Conservation (phyloP, 2,329 filamentous ascomycete genomes). For the Pseudopithomyces chartarum region DNA sequence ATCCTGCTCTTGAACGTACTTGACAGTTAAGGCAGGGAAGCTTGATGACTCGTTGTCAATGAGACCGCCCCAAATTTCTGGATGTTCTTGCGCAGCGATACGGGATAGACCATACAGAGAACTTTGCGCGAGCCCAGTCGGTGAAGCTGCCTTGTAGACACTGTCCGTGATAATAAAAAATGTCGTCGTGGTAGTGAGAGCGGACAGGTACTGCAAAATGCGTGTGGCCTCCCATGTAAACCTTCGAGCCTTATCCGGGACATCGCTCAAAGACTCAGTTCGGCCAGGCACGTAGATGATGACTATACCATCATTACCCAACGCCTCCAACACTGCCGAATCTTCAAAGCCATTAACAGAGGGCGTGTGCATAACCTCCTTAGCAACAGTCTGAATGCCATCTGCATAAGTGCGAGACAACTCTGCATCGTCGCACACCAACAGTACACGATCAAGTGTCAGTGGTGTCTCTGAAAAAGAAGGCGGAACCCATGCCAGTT, state of each 20-base stretch:
- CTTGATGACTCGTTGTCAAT: slow-evolving; percentile 39
- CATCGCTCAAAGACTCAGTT: slow-evolving; percentile 8
- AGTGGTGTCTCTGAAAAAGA: slow-evolving; percentile 38
- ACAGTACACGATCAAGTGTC: slow-evolving; percentile 24
- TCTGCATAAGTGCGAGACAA: slow-evolving; percentile 20
- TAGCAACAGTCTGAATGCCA: slow-evolving; percentile 15
- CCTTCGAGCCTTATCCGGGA: slow-evolving; percentile 17
- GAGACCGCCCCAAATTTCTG: slow-evolving; percentile 47
- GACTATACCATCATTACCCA: slow-evolving; percentile 12
- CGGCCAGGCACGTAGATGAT: slow-evolving; percentile 23
- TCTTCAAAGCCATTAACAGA: slow-evolving; percentile 15
- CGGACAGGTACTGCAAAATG: slow-evolving; percentile 22
- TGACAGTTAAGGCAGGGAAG: slow-evolving; percentile 45
- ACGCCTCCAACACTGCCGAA: neutral
- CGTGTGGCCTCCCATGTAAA: slow-evolving; percentile 27
- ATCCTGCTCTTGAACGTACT: slow-evolving; percentile 46
- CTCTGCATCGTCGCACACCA: slow-evolving; percentile 30
- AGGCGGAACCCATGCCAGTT: slow-evolving; percentile 47
- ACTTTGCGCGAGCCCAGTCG: slow-evolving; percentile 42
- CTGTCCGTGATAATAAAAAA: slow-evolving; percentile 39
- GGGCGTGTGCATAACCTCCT: slow-evolving; percentile 1
- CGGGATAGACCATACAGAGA: slow-evolving; percentile 45
- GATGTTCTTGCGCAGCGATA: slow-evolving; percentile 48
- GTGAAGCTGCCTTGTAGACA: slow-evolving; percentile 26
- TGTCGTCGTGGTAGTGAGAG: slow-evolving; percentile 16